Base-by-base conservation (phyloP, 257 asterid species). In the Rauvolfia tetraphylla region DNA sequence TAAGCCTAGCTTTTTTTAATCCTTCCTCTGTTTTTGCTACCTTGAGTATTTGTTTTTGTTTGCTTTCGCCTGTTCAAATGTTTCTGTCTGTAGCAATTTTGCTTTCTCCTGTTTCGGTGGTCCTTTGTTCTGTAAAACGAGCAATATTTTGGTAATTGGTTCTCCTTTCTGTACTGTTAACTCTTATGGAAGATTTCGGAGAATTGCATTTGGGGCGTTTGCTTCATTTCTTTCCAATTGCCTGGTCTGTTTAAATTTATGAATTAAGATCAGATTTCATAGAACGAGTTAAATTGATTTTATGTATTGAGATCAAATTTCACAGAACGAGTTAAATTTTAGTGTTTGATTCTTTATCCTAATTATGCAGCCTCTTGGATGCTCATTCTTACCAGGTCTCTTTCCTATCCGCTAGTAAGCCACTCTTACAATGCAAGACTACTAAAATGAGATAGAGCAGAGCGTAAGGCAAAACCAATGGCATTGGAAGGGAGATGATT, bases 191-290 rank as follows among this genome's bases (percentile, higher is more conserved):
- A 39, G 49, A 62, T 63, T 46, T 33, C 8, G 11, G 66, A 31
- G 17, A 25, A 9, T 58, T 3, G 15, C 25, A 15, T 74, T n/a
- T 27, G 48, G 15, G 27, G n/a, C 18, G 3, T 18, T 75, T 39
- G 63, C 20, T 71, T 23, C 49, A 71, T 29, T 51, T 73, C 20
- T 62, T 36, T 57, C 44, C 67, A 8, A 33, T 2, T 29, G 68
- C 25, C 71, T 66, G 70, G 17, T 34, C 25, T 17, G 25, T 65
- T 65, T 27, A 65, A 33, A 65, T 67, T 46, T 67, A 67, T 67
- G 33, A 38, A 67, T 22, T 39, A 38, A 38, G 31, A 8, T 38
- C 51, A 67, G 51, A 31, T 4, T 62, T n/a, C n/a, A n/a, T n/a
- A n/a, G n/a, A n/a, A n/a, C n/a, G n/a, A n/a, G n/a, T n/a, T n/a